phyloP scores from a whole-genome alignment of 495 filamentous ascomycete genomes.

The Xylaria cubensis region DNA sequence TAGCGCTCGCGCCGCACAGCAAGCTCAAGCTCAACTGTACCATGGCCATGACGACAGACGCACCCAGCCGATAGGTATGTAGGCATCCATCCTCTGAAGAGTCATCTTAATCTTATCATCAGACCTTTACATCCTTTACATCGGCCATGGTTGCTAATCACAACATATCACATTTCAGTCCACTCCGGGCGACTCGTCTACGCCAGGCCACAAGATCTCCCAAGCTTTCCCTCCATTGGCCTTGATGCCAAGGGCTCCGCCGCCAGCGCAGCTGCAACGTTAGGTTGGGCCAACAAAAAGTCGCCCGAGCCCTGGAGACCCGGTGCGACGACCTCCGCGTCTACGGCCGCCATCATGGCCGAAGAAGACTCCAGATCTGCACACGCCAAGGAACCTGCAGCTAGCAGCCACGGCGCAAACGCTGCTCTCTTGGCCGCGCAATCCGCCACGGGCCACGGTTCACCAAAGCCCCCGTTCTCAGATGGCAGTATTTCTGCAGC shows the following conservation, averaged over 20 bases:
- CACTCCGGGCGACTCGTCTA: slow-evolving; percentile 67
- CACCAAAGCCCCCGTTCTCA: slow-evolving; percentile 43
- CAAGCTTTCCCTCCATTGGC: slow-evolving; percentile 69
- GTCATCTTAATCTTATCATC: neutral
- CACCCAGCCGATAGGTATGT: slow-evolving; percentile 24
- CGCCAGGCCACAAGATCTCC: slow-evolving; percentile 70
- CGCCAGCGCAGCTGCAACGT: slow-evolving; percentile 72
- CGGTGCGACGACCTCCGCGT: slow-evolving; percentile 61
- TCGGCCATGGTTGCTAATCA: slow-evolving; percentile 10
- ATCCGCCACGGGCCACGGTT: slow-evolving; percentile 61
- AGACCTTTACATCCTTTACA: neutral
- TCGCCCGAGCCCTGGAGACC: slow-evolving; percentile 67
- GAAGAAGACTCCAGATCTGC: slow-evolving; percentile 72
- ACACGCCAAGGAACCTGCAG: slow-evolving; percentile 58
- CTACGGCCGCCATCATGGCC: slow-evolving; percentile 70
- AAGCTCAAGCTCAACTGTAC: slow-evolving; percentile 9
- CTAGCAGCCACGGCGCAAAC: slow-evolving; percentile 68
- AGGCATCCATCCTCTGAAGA: neutral
- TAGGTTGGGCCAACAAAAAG: slow-evolving; percentile 74
- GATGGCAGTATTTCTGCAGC: slow-evolving; percentile 65
- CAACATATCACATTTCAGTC: slow-evolving; percentile 36
- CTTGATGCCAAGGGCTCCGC: slow-evolving; percentile 67
- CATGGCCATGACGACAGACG: slow-evolving; percentile 26
- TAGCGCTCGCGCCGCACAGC: slow-evolving; percentile 17
- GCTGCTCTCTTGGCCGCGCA: slow-evolving; percentile 74